These are phyloP conservation scores for Irpex lacteus DNA, from an alignment of 1,284 basidiomycete species.

Conservation along the genomic window DNA sequence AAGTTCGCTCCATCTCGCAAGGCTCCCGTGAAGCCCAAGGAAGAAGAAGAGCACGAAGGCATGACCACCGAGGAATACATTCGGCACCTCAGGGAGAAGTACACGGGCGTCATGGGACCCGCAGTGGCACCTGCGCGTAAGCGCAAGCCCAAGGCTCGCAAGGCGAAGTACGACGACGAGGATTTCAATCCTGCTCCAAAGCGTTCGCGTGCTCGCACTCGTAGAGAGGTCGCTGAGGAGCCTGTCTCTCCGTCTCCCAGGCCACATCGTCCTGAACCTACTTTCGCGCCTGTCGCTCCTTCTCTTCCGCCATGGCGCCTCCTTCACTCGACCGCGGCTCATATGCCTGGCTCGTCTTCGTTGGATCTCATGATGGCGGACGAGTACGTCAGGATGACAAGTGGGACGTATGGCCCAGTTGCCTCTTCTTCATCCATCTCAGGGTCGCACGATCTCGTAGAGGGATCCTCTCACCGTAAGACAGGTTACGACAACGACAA, in stretches of 20 bases:
- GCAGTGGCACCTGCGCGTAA: conserved; percentile 19
- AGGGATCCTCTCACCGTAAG: neutral
- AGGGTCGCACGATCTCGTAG: neutral
- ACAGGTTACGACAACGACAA: conserved; percentile 8
- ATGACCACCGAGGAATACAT: conserved; percentile 16
- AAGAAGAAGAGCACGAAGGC: conserved; percentile 13
- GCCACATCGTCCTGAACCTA: neutral
- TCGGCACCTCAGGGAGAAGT: conserved; percentile 21
- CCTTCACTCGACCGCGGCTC: neutral
- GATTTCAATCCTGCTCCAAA: conserved; percentile 11
- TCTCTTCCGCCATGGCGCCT: neutral
- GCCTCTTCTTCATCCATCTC: neutral
- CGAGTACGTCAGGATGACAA: neutral
- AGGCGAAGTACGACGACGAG: conserved; percentile 5
- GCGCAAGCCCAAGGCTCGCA: conserved; percentile 17
- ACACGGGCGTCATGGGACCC: conserved; percentile 16
- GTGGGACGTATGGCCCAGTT: neutral
- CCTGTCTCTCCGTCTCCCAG: neutral
- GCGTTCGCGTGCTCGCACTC: neutral
- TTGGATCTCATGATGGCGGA: neutral
- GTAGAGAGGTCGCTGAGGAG: neutral
- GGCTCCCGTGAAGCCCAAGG: conserved; percentile 13
- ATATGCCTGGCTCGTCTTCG: neutral
- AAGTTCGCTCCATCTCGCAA: conserved; percentile 42
- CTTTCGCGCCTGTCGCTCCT: neutral